These are phyloP conservation scores for Calophaca sinica DNA, from an alignment of 306 rosid species.

Conservation along the genomic window DNA sequence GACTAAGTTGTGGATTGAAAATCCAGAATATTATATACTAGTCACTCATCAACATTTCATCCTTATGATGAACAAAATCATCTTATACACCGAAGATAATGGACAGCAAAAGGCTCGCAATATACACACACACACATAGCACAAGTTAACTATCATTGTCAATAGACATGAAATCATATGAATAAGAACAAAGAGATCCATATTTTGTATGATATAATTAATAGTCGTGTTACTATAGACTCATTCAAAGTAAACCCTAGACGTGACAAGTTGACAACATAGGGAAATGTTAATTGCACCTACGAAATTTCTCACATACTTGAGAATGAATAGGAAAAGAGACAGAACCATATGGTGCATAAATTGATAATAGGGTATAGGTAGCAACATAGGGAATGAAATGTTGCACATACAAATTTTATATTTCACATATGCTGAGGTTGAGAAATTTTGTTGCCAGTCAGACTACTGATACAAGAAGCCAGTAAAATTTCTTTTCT, in stretches of 20 bases:
- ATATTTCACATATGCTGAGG: neutral
- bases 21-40: neutral
- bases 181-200: too few relatives aligned
- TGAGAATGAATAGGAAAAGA: neutral
- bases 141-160: conserved; percentile 2
- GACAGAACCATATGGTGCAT: neutral
- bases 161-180: neutral
- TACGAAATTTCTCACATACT: neutral
- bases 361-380: neutral
- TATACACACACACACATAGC: too few relatives aligned
- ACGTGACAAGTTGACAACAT: neutral
- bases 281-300: neutral
- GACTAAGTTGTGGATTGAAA: neutral
- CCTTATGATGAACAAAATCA: conserved; percentile 1
- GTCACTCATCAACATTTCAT: neutral
- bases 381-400: neutral
- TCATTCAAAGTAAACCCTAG: neutral
- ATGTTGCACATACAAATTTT: neutral
- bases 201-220: neutral
- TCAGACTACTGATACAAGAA: neutral
- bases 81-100: neutral
- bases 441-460: neutral
- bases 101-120: neutral
- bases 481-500: neutral
- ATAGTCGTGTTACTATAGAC: conserved; percentile 1